Percentiles rank a stretch among this genome's conserved stretches.
Conservation (phyloP, 192 early-diverging fungal species). For the Gryganskiella cystojenkinii region DNA sequence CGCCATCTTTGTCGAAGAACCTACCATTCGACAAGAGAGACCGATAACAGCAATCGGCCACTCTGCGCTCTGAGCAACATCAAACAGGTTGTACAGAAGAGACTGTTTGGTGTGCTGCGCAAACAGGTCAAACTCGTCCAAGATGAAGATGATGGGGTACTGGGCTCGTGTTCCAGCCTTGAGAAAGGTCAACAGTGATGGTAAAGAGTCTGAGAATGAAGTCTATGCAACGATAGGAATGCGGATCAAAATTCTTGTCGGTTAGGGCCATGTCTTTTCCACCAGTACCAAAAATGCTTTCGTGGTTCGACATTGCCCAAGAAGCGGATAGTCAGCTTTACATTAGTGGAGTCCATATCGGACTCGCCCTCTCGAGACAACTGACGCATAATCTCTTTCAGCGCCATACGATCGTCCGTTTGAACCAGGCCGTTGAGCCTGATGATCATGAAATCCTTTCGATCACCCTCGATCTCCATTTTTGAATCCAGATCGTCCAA, state of each 20-base stretch:
- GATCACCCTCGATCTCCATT: conserved; percentile 19
- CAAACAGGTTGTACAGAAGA: conserved; percentile 95
- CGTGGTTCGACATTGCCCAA: too few relatives aligned
- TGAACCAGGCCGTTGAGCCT: conserved; percentile 83
- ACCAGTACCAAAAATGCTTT: background rate
- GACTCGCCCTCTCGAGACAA: conserved; percentile 69
- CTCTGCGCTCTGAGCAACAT: conserved; percentile 84
- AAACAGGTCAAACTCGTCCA: conserved; percentile 96
- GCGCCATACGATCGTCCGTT: conserved; percentile 82
- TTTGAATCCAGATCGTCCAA: conserved; percentile 13
- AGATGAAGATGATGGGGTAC: conserved; percentile 83
- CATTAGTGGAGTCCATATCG: conserved; percentile 57
- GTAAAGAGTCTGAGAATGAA: conserved; percentile 79
- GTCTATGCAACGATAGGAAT: conserved; percentile 43
- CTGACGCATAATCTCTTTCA: conserved; percentile 87
- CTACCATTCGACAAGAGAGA: conserved; percentile 77
- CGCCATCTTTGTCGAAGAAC: background rate
- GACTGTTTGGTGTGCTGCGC: conserved; percentile 92
- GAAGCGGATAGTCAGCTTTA: conserved; percentile 8
- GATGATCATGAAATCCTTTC: conserved; percentile 70
- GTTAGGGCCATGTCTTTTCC: conserved; percentile 3
- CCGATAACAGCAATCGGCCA: conserved; percentile 91
- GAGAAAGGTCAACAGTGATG: conserved; percentile 71
- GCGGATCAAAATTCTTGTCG: conserved; percentile 10
- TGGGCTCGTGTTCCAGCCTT: conserved; percentile 61